phyloP scores from a whole-genome alignment of 164 flowering plant genomes.

The Berberis thunbergii region DNA sequence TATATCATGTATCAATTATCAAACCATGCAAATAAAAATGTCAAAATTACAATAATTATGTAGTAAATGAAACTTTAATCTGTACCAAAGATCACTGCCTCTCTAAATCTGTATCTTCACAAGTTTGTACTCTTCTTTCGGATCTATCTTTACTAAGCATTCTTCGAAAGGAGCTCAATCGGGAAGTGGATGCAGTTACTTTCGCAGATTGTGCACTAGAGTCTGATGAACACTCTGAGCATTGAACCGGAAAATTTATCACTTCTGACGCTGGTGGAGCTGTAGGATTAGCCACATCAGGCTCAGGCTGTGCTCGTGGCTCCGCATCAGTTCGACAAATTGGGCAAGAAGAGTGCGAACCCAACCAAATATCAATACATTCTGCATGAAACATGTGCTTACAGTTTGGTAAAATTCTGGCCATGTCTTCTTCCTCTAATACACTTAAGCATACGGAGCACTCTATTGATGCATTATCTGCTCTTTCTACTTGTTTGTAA shows the following conservation, averaged over 20 bases:
- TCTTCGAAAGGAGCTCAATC: conserved; percentile 49
- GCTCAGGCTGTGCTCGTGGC: conserved; percentile 16
- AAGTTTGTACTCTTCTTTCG: conserved; percentile 24
- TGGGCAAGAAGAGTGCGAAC: conserved; percentile 34
- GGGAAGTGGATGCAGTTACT: conserved; percentile 24
- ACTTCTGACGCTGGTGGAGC: conserved; percentile 16
- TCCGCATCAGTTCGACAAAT: conserved; percentile 36
- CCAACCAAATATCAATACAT: conserved; percentile 48
- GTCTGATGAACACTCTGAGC: conserved; percentile 15
- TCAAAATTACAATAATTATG: background rate
- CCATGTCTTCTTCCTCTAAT: conserved; percentile 25
- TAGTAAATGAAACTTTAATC: background rate
- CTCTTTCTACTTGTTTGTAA: conserved; percentile 10
- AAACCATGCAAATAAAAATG: background rate
- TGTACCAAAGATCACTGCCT: conserved; percentile 2
- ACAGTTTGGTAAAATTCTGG: conserved; percentile 37
- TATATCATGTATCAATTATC: too few relatives aligned
- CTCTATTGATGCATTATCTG: conserved; percentile 11
- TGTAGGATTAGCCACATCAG: background rate
- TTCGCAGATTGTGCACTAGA: conserved; percentile 14
- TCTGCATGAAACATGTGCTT: conserved; percentile 40
- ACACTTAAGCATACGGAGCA: conserved; percentile 40
- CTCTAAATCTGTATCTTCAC: conserved; percentile 27
- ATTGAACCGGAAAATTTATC: background rate
- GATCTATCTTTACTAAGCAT: conserved; percentile 49